Percentiles rank a stretch among this genome's conserved stretches.
Evolutionary conservation across 257 asterid species (phyloP).

Genomic region (Solanum neorickii): DNA sequence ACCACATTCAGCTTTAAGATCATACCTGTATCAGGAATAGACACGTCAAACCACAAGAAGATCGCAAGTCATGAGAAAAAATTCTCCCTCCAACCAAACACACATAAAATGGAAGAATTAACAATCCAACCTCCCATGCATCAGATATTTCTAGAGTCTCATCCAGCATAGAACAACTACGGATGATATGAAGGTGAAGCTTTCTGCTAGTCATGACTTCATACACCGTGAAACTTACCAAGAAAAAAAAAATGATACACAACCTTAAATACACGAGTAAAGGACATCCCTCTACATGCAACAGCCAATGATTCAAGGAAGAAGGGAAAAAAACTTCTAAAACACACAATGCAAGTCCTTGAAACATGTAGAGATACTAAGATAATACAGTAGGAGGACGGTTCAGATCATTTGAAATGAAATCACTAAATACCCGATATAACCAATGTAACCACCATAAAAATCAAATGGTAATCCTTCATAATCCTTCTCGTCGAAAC

Average conservation of each 20-base stretch:
- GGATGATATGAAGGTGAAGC: neutral
- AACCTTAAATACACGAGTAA: neutral
- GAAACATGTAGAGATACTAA: neutral
- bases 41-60: conserved; percentile 1
- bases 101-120: neutral
- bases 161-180: neutral
- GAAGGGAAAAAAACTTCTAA: neutral
- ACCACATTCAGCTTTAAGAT: conserved; percentile 92
- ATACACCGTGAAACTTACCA: neutral
- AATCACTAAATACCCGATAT: conserved; percentile 58
- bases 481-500: conserved; percentile 63
- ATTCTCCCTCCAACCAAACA: neutral
- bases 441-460: conserved; percentile 91
- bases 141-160: neutral
- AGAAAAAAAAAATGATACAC: neutral
- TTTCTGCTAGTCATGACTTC: neutral
- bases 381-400: neutral
- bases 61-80: neutral
- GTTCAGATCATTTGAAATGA: neutral
- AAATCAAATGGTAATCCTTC: conserved; percentile 91
- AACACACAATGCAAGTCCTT: neutral
- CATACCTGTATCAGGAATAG: conserved; percentile 52
- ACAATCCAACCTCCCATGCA: neutral
- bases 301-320: neutral
- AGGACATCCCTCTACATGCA: neutral